A percentile compares a stretch with the other conserved stretches of the same genome.
These are phyloP conservation scores for Candida golubevii DNA, from an alignment of 805 yeast genomes.

Conservation along the genomic window DNA sequence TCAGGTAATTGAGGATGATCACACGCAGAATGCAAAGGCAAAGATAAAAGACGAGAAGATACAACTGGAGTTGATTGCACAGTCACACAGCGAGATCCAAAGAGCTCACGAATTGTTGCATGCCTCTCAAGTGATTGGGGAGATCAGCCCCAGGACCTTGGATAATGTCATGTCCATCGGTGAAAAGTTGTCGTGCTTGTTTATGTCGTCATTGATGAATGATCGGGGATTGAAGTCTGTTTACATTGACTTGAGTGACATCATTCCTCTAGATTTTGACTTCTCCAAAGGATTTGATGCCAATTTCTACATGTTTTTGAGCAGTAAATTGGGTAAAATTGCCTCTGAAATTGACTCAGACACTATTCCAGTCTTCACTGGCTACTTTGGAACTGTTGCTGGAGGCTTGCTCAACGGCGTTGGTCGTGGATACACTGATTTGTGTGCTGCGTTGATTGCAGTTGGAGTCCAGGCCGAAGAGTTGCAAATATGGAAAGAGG, in stretches of 20 bases:
- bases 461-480: constrained; percentile 92
- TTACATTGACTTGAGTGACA: constrained; percentile 72
- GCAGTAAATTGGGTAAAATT: constrained; percentile 48
- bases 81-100: constrained; percentile 62
- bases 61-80: constrained; percentile 49
- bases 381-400: constrained; percentile 93
- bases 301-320: constrained; percentile 53
- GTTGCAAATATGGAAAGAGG: constrained; percentile 98
- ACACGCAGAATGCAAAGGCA: constrained; percentile 62
- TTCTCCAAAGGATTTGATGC: constrained; percentile 61
- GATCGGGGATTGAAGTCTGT: constrained; percentile 76
- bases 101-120: constrained; percentile 65
- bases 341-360: constrained; percentile 38
- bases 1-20: constrained; percentile 72
- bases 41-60: constrained; percentile 45
- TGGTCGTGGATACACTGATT: constrained; percentile 96
- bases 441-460: constrained; percentile 95
- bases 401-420: constrained; percentile 91
- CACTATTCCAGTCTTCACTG: constrained; percentile 86
- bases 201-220: constrained; percentile 79
- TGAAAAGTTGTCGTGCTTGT: constrained; percentile 86
- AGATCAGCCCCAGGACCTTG: constrained; percentile 80
- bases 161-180: constrained; percentile 92
- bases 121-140: constrained; percentile 90
- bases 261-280: constrained; percentile 62